Conservation (phyloP, 768 basidiomycete genomes). For the Dendrothele bispora region DNA sequence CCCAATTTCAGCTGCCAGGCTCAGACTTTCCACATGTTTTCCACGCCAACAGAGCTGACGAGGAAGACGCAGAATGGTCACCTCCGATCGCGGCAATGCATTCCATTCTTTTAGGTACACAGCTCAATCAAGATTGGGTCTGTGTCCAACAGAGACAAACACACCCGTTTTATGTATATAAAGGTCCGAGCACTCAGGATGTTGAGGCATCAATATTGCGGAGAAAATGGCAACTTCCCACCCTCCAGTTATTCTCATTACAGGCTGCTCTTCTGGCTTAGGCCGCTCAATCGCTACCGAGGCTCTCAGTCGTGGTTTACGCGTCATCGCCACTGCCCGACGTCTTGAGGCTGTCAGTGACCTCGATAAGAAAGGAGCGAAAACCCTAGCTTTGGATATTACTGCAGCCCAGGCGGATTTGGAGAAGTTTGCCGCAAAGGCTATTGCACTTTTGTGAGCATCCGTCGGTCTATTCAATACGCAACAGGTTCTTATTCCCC, state of each 20-base stretch:
- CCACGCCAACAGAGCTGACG: too few species aligned
- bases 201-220: too few species aligned
- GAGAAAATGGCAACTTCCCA: too few species aligned
- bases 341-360: conserved; percentile 18
- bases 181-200: too few species aligned
- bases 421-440: conserved; percentile 18
- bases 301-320: conserved; percentile 25
- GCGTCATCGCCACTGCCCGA: conserved; percentile 31
- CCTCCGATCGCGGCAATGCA: too few species aligned
- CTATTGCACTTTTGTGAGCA: conserved; percentile 15
- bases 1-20: too few species aligned
- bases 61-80: too few species aligned
- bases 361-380: conserved; percentile 22
- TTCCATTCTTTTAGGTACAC: too few species aligned
- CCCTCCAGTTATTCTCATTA: conserved; percentile 22
- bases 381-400: conserved; percentile 25
- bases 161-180: too few species aligned
- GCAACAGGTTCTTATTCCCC: neutral
- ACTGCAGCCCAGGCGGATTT: conserved; percentile 18
- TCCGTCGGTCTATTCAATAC: neutral
- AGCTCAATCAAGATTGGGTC: too few species aligned
- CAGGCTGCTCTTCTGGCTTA: conserved; percentile 27
- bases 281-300: conserved; percentile 20
- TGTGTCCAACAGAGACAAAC: too few species aligned
- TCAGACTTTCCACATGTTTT: too few species aligned